Conservation (phyloP, 2,329 filamentous ascomycete species). For the Colletotrichum tofieldiae region DNA sequence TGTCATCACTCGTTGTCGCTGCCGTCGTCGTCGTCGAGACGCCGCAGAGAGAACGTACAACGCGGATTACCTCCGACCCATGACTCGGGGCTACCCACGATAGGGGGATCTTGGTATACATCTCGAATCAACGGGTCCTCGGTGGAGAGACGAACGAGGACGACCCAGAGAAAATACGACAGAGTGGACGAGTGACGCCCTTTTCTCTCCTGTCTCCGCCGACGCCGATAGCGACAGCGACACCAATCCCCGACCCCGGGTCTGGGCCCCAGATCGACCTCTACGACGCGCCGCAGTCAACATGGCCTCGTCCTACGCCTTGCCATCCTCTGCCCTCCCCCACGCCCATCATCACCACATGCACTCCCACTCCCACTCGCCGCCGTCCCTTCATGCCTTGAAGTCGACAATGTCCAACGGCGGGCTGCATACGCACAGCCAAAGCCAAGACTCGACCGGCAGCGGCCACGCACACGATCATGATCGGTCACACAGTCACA, state of each 20-base stretch:
- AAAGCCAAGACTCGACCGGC: constrained; percentile 45
- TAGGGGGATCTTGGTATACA: constrained; percentile 22
- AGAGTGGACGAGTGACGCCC: constrained; percentile 13
- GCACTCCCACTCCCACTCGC: constrained; percentile 58
- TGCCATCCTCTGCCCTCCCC: constrained; percentile 67
- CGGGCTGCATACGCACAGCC: constrained; percentile 48
- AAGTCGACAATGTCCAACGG: constrained; percentile 50
- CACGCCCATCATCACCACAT: constrained; percentile 63
- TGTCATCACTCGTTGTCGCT: background rate
- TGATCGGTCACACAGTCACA: constrained; percentile 44
- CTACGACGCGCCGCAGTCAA: constrained; percentile 17
- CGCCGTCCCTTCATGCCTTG: constrained; percentile 58
- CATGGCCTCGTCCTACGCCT: constrained; percentile 68
- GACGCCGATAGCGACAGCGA: constrained; percentile 31
- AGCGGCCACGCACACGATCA: constrained; percentile 52
- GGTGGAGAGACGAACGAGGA: constrained; percentile 36
- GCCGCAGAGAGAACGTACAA: background rate
- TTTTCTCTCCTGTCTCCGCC: constrained; percentile 30
- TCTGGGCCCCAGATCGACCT: constrained; percentile 33
- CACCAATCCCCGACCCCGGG: constrained; percentile 18
- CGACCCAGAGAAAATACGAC: constrained; percentile 32
- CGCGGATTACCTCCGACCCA: constrained; percentile 13
- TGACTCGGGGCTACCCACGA: constrained; percentile 23
- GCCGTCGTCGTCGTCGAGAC: constrained; percentile 1
- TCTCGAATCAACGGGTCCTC: constrained; percentile 33